A percentile compares a stretch with the other conserved stretches of the same genome.
phyloP scores from a whole-genome alignment of 1,284 basidiomycete genomes.

The Meripilus lineatus region DNA sequence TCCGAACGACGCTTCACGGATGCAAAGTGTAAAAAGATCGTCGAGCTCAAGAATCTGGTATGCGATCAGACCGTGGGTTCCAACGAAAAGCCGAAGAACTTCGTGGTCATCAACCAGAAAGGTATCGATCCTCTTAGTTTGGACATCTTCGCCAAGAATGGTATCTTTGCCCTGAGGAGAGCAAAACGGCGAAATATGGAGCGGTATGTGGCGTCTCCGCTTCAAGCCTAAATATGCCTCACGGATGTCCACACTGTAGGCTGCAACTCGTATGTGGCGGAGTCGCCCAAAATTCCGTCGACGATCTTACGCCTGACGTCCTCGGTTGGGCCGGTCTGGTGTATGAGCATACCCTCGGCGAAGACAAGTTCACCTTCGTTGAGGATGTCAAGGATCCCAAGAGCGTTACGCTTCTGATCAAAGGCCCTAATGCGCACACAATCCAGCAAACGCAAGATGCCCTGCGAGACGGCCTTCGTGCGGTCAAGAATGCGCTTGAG shows the following conservation, averaged over 20 bases:
- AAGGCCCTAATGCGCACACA: conserved; percentile 97
- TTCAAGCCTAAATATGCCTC: background rate
- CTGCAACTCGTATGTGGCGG: conserved; percentile 95
- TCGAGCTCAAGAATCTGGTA: conserved; percentile 94
- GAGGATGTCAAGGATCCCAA: conserved; percentile 98
- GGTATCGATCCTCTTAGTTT: conserved; percentile 98
- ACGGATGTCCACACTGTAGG: conserved; percentile 33
- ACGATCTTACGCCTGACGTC: conserved; percentile 88
- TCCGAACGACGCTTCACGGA: conserved; percentile 95
- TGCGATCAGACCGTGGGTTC: conserved; percentile 88
- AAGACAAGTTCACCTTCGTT: conserved; percentile 98
- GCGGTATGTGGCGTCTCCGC: conserved; percentile 48
- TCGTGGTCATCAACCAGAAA: conserved; percentile 99
- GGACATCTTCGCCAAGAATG: conserved; percentile 96
- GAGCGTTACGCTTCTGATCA: conserved; percentile 95
- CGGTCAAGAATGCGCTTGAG: conserved; percentile 97
- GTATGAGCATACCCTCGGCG: conserved; percentile 98
- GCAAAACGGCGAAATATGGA: conserved; percentile 99
- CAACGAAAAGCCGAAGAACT: conserved; percentile 79
- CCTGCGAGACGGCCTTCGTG: conserved; percentile 91
- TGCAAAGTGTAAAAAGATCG: conserved; percentile 93
- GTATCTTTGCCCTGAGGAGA: conserved; percentile 90
- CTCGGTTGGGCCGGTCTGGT: conserved; percentile 98
- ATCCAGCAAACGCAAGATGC: conserved; percentile 97
- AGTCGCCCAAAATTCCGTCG: conserved; percentile 95